Evolutionary conservation across 1,139 yeast species (phyloP).

Genomic region (Arxiozyma bovina): DNA sequence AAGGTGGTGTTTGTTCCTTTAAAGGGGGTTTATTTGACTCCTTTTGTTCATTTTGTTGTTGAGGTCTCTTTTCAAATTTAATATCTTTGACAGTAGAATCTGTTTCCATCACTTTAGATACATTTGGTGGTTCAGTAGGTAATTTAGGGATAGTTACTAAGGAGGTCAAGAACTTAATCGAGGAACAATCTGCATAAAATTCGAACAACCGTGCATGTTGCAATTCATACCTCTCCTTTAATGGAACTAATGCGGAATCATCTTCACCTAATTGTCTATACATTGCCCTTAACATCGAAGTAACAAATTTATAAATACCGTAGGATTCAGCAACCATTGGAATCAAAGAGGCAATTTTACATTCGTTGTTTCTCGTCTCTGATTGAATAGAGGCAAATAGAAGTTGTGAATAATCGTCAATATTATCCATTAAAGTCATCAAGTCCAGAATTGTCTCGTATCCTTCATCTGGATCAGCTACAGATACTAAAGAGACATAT

Average conservation of each 20-base stretch:
- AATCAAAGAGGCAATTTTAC: slow-evolving; percentile 78
- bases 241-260: slow-evolving; percentile 68
- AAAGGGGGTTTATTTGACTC: background rate
- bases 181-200: slow-evolving; percentile 84
- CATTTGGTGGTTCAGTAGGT: slow-evolving; percentile 55
- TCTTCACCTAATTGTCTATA: slow-evolving; percentile 55
- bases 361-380: slow-evolving; percentile 46
- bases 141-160: slow-evolving; percentile 81
- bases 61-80: slow-evolving; percentile 6
- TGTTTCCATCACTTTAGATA: slow-evolving; percentile 5
- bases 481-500: slow-evolving; percentile 77
- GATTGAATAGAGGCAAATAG: slow-evolving; percentile 61
- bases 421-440: slow-evolving; percentile 77
- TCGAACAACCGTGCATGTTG: slow-evolving; percentile 76
- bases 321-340: slow-evolving; percentile 91
- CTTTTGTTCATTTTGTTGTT: background rate
- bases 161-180: slow-evolving; percentile 73
- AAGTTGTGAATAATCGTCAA: slow-evolving; percentile 70
- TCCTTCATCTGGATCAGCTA: slow-evolving; percentile 92
- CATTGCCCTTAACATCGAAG: slow-evolving; percentile 87
- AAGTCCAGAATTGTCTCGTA: slow-evolving; percentile 81
- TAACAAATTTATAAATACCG: slow-evolving; percentile 82
- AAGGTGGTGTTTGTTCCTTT: background rate
- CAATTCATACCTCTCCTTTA: slow-evolving; percentile 62
- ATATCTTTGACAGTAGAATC: slow-evolving; percentile 8